Base-by-base conservation (phyloP, 192 early-diverging fungal species). In the Backusella parvicylindrica region DNA sequence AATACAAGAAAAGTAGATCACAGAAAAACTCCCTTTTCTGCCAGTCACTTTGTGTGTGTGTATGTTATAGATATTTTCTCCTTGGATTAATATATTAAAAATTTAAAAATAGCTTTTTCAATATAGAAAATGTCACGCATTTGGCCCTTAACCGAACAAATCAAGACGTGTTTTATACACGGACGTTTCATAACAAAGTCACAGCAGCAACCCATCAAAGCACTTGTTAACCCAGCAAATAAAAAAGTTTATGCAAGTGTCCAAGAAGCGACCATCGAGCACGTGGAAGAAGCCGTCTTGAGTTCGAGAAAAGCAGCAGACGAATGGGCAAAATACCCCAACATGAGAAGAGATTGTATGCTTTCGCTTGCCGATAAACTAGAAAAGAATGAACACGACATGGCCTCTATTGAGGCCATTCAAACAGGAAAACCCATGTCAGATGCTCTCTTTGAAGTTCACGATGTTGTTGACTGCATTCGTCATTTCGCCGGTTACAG, bases 401-500 rank as follows among this genome's bases (percentile, higher is more conserved):
- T 89, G 28, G 85, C 83, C 50, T 40, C 77, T 3, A 70, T 87
- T 38, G 88, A 89, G 64, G 84, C 76, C 63, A 36, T 86, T 60
- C 84, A 86, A 67, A 85, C 85, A 0, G 88, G 88, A 1, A 89
- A 89, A 72, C 86, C 88, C 0, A 80, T 85, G 37, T 56, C 30
- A 9, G 88, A 87, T 70, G 78, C 86, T 63, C 76, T 83, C 13
- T 76, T 72, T 1, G 87, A 89, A 71, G 74, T 89, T 15, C 75
- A 82, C 32, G 78, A 80, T 53, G 86, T 89, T 7, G 81, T 90
- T 18, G 83, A 86, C 33, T 89, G 88, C 68, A 91, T 93, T 79
- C 84, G 93, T 47, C 89, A 92, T 78, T 96, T 92, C 87, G 92
- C 94, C 3, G 84, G 89, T 26, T 85, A 83, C 56, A 83, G 91